These are phyloP conservation scores for Naganishia cerealis DNA, from an alignment of 1,284 basidiomycete species.

Conservation along the genomic window DNA sequence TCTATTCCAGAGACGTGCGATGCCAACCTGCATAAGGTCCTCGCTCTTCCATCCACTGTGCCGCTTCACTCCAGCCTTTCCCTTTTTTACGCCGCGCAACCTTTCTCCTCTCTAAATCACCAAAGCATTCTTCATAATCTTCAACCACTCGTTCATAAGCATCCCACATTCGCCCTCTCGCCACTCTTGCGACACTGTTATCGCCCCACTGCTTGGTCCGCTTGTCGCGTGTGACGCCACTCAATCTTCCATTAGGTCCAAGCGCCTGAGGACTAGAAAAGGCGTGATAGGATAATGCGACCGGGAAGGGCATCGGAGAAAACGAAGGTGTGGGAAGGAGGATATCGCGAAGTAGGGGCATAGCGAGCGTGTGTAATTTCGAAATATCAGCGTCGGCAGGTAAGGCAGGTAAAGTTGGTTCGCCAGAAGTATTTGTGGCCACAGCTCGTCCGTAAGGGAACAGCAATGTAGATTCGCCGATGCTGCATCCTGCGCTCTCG, in stretches of 20 bases:
- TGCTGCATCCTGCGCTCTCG: neutral
- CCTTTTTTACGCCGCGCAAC: conserved; percentile 1
- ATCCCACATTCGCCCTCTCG: conserved; percentile 28
- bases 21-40: conserved; percentile 26
- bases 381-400: neutral
- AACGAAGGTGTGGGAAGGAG: conserved; percentile 21
- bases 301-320: conserved; percentile 10
- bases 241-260: conserved; percentile 26
- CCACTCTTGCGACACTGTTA: conserved; percentile 23
- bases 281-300: conserved; percentile 21
- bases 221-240: conserved; percentile 25
- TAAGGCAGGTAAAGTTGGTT: neutral
- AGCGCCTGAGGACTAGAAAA: conserved; percentile 23
- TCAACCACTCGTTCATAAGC: conserved; percentile 1
- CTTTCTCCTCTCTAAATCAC: neutral
- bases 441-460: conserved; percentile 24
- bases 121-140: conserved; percentile 4
- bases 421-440: conserved; percentile 1
- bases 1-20: neutral
- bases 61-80: conserved; percentile 20
- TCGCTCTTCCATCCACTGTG: conserved; percentile 26
- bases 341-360: conserved; percentile 23
- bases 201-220: conserved; percentile 11
- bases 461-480: neutral
- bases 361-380: conserved; percentile 6